Evolutionary conservation across 1,139 yeast species (phyloP), one percentile per base, ranked within the genome.

Genomic region (Geotrichum reessii): DNA sequence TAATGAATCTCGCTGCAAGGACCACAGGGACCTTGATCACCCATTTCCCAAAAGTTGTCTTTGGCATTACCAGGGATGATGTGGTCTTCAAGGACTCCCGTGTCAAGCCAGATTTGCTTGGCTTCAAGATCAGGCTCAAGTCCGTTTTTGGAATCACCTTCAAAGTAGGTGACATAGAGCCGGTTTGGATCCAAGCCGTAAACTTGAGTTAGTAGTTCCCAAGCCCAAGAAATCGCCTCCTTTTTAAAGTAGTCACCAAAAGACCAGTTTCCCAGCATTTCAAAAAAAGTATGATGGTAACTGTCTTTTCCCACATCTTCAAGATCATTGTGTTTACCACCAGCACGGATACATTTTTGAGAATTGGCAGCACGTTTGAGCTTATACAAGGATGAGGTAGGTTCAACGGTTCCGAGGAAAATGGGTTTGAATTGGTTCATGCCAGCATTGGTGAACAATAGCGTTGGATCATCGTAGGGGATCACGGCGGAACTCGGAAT

Each of bases 1-100:
- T 90, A 93, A 74, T 93, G 99, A 67, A 93, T 82, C 75, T 93
- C 99, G 21, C 96, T 88, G 77, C 99, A 95, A 55, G 99, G 99
- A 63, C 99, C 99, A 79, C 99, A 93, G 51, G 99, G 99, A 65
- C 99, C 99, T 77, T 92, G 98, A 71, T 95, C 99, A 67, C 99
- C 99, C 99, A 93, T 93, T 78, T 95, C 99, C 99, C 99, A 93
- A 74, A 93, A 93, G 77, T 93, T 93, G 73, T 93, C 99, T 71
- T 85, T 79, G 58, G 85, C 88, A 65, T 85, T 78, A 60, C 99
- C 99, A 24, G 97, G 96, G 65, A 93, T 78, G 66, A 93, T 92
- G 72, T 91, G 98, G 71, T 86, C 93, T 65, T 89, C 96, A 37
- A 85, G 81, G 60, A 93, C 96, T 65, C 99, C 99, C 49, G 86